Percentiles rank a stretch among this genome's conserved stretches.
Conservation (phyloP, 768 basidiomycete genomes). For the Leccinum obscurum region DNA sequence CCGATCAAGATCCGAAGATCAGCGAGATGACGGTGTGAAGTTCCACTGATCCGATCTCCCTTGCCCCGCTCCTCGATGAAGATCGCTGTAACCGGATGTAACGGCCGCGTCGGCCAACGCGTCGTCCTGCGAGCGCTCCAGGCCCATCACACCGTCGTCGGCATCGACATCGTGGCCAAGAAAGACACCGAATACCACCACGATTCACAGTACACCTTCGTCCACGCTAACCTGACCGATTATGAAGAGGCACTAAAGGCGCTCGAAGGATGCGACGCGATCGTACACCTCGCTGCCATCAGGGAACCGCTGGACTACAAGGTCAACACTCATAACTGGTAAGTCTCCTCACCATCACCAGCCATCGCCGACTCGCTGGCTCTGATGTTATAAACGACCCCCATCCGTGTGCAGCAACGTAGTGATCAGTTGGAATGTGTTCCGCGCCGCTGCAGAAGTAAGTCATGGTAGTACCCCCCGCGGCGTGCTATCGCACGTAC, state of each 20-base stretch:
- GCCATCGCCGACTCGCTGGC: not conserved
- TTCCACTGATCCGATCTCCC: not conserved
- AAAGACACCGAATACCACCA: constrained; percentile 19
- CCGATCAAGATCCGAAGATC: no score
- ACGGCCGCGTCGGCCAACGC: constrained; percentile 54
- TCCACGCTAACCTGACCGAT: constrained; percentile 46
- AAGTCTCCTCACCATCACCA: constrained; percentile 12
- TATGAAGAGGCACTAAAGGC: constrained; percentile 48
- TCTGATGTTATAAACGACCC: not conserved
- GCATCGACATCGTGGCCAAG: constrained; percentile 43
- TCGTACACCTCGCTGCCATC: constrained; percentile 55
- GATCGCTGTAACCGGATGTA: constrained; percentile 60
- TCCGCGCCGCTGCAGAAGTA: constrained; percentile 69
- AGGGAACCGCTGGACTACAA: constrained; percentile 55
- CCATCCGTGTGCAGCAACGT: constrained; percentile 54
- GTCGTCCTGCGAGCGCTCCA: constrained; percentile 51
- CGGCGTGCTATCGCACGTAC: not conserved
- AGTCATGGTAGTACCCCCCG: not conserved
- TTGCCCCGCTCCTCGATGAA: constrained; percentile 28
- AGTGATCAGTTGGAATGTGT: constrained; percentile 68
- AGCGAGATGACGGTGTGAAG: no score
- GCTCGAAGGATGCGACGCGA: constrained; percentile 53
- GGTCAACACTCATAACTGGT: constrained; percentile 61
- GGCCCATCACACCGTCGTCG: constrained; percentile 48
- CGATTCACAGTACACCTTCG: constrained; percentile 42